Conservation (phyloP, 73 alveolate species). For the Durusdinium trenchii region DNA sequence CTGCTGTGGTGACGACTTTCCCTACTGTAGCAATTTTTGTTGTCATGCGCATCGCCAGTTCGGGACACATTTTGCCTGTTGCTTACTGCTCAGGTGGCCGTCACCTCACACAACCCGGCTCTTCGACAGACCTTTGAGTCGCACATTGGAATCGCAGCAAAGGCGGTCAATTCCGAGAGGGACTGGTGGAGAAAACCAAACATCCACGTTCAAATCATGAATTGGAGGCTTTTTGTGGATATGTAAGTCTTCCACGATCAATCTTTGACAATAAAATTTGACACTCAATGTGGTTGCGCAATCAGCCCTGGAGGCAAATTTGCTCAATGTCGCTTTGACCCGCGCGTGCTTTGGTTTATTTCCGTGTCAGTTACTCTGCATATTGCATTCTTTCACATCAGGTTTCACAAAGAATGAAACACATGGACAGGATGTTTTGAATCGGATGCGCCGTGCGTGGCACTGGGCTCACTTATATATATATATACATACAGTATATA, state of each 20-base stretch:
- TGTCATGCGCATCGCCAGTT: background rate
- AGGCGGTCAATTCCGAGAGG: slow-evolving; percentile 25
- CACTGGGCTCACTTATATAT: too few relatives aligned
- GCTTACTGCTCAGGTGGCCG: slow-evolving; percentile 18
- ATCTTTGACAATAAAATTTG: too few relatives aligned
- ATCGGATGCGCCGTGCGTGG: too few relatives aligned
- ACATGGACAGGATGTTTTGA: too few relatives aligned
- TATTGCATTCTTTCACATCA: too few relatives aligned
- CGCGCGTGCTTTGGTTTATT: slow-evolving; percentile 48
- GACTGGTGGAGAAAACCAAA: too few relatives aligned
- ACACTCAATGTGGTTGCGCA: background rate
- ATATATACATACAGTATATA: too few relatives aligned
- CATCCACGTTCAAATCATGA: too few relatives aligned
- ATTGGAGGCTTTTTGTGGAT: too few relatives aligned
- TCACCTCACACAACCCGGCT: slow-evolving; percentile 35
- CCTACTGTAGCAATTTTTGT: background rate
- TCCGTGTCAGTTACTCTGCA: background rate
- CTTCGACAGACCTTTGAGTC: slow-evolving; percentile 87
- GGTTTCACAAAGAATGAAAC: too few relatives aligned
- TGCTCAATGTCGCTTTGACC: slow-evolving; percentile 89
- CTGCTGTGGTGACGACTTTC: background rate
- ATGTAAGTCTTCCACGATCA: too few relatives aligned
- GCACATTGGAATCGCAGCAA: slow-evolving; percentile 93
- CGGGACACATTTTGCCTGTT: background rate
- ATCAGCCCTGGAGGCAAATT: slow-evolving; percentile 10